These are phyloP conservation scores for Cladosporium sp. DNA, from an alignment of 2,329 filamentous ascomycete species.

Conservation along the genomic window DNA sequence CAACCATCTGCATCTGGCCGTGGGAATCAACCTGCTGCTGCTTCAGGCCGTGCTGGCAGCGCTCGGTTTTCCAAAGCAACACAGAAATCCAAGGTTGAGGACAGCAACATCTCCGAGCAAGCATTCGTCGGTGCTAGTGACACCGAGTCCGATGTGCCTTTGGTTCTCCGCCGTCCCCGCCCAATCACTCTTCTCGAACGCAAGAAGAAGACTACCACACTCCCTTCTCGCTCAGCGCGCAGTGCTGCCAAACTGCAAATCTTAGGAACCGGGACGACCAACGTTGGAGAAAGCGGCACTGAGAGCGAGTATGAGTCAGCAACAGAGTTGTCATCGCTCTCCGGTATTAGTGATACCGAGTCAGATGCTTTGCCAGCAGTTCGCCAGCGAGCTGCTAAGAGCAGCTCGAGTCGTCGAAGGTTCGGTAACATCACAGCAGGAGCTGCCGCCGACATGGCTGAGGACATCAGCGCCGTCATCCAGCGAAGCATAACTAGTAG, in stretches of 20 bases:
- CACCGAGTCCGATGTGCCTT: constrained; percentile 29
- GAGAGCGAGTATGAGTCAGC: constrained; percentile 4
- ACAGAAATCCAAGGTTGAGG: constrained; percentile 27
- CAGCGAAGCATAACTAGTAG: constrained; percentile 19
- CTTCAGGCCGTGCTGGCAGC: constrained; percentile 11
- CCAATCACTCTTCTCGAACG: not conserved
- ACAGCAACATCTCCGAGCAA: constrained; percentile 35
- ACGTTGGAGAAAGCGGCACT: not conserved
- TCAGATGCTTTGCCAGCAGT: not conserved
- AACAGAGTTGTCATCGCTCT: not conserved
- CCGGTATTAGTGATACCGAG: constrained; percentile 6
- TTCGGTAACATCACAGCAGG: constrained; percentile 23
- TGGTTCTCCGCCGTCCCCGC: constrained; percentile 12
- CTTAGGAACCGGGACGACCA: not conserved
- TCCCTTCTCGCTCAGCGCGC: not conserved
- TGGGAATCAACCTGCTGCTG: constrained; percentile 16
- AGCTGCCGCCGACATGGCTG: constrained; percentile 15
- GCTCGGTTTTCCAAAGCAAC: constrained; percentile 28
- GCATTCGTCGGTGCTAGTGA: constrained; percentile 27
- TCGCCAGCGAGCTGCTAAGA: too few relatives aligned
- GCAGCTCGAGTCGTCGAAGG: constrained; percentile 15
- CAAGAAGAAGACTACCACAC: not conserved
- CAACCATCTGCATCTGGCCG: constrained; percentile 2
- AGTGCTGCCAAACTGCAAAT: too few relatives aligned
- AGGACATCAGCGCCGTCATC: constrained; percentile 20